Evolutionary conservation across 495 filamentous ascomycete species (phyloP).

Genomic region (Penicillium odoratum): DNA sequence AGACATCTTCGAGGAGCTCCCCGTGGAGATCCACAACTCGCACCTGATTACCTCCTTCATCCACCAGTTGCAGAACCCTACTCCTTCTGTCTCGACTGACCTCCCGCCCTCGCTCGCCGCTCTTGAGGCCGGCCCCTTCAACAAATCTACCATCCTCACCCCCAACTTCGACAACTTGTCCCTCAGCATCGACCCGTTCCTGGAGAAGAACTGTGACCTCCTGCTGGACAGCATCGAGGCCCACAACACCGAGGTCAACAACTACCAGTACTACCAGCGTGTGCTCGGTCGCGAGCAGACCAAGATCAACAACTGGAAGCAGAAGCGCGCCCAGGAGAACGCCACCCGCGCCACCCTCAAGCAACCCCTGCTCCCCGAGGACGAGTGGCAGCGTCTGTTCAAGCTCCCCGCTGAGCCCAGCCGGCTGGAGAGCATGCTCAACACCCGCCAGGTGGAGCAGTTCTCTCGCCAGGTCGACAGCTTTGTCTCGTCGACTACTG

Average conservation of each 20-base stretch:
- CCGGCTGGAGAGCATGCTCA: conserved; percentile 87
- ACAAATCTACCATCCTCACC: conserved; percentile 60
- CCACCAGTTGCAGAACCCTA: conserved; percentile 74
- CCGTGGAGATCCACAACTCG: conserved; percentile 92
- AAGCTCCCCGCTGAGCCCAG: conserved; percentile 94
- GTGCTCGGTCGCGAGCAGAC: conserved; percentile 92
- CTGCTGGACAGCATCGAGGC: conserved; percentile 94
- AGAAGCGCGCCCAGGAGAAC: conserved; percentile 93
- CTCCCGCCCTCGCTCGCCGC: conserved; percentile 76
- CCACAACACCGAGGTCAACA: conserved; percentile 98
- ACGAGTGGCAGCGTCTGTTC: conserved; percentile 97
- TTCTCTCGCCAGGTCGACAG: conserved; percentile 96
- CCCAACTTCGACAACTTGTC: conserved; percentile 89
- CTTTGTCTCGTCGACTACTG: conserved; percentile 85
- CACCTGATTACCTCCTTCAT: conserved; percentile 94
- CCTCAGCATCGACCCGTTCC: conserved; percentile 92
- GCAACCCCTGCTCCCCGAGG: conserved; percentile 85
- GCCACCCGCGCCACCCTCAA: conserved; percentile 79
- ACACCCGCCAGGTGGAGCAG: conserved; percentile 94
- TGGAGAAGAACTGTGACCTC: conserved; percentile 97
- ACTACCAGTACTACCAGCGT: conserved; percentile 97
- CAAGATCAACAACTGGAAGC: conserved; percentile 94
- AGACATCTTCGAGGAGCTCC: conserved; percentile 90
- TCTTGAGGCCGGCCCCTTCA: conserved; percentile 55
- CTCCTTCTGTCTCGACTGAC: conserved; percentile 58